Percentiles rank a stretch among this genome's conserved stretches.
These are phyloP conservation scores for Mycena pura DNA, from an alignment of 768 basidiomycete species.

Conservation along the genomic window DNA sequence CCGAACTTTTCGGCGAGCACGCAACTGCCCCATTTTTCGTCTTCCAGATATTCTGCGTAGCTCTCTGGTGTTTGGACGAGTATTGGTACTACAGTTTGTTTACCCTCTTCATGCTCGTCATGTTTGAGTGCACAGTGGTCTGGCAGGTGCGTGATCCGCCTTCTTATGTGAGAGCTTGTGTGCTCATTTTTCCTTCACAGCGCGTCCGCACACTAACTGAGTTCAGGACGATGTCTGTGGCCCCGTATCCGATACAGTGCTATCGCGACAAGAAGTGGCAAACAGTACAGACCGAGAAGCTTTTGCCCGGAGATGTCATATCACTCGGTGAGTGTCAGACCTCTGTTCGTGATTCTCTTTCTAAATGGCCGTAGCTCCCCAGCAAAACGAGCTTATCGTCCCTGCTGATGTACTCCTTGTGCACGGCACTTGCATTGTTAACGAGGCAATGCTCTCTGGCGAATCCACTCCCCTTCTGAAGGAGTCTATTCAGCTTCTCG, in stretches of 20 bases:
- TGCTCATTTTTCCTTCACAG: constrained; percentile 45
- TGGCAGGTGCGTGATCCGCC: constrained; percentile 79
- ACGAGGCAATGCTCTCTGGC: constrained; percentile 98
- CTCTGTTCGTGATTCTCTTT: background rate
- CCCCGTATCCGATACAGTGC: constrained; percentile 86
- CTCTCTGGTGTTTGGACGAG: constrained; percentile 96
- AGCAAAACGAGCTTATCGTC: constrained; percentile 82
- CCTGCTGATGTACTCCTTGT: constrained; percentile 95
- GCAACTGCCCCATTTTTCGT: constrained; percentile 99
- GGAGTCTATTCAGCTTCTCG: constrained; percentile 89
- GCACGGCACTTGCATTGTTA: constrained; percentile 93
- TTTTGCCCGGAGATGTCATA: constrained; percentile 92
- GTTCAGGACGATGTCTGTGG: constrained; percentile 96
- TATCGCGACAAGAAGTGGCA: constrained; percentile 84
- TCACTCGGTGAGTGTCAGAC: constrained; percentile 59
- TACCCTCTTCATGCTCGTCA: constrained; percentile 97
- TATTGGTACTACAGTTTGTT: constrained; percentile 99
- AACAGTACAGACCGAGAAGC: constrained; percentile 80
- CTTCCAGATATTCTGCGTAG: constrained; percentile 98
- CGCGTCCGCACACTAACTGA: constrained; percentile 93
- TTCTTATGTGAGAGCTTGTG: background rate
- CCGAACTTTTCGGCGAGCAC: constrained; percentile 91
- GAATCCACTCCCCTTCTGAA: constrained; percentile 97
- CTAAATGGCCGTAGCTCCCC: constrained; percentile 52
- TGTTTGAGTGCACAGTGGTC: constrained; percentile 98